Evolutionary conservation across 139 green algal genomes (phyloP).

Genomic region (Coccomyxa sp.): DNA sequence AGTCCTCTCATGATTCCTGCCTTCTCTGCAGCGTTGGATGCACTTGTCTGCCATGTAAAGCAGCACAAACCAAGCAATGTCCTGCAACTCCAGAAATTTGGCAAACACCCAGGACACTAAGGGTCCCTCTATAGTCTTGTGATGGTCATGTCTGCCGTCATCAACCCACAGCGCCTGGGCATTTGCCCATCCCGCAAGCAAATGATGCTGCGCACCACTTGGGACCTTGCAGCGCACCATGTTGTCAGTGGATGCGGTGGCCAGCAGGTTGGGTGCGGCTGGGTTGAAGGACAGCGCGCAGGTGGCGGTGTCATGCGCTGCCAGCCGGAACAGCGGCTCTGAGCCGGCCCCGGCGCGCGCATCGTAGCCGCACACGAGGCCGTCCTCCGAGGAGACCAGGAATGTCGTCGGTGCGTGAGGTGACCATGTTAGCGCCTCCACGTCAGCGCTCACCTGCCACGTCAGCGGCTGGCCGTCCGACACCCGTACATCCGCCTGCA

Average conservation of each 20-base stretch:
- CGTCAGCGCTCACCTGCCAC: conserved; percentile 79
- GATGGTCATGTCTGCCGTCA: too few relatives aligned
- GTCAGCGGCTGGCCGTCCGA: conserved; percentile 24
- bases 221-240: conserved; percentile 38
- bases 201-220: not conserved
- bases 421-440: conserved; percentile 84
- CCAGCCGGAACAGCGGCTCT: conserved; percentile 63
- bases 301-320: conserved; percentile 81
- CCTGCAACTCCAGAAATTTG: too few relatives aligned
- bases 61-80: not conserved
- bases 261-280: conserved; percentile 61
- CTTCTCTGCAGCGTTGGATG: not conserved
- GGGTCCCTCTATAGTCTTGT: too few relatives aligned
- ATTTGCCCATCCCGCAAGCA: too few relatives aligned
- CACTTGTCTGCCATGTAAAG: not conserved
- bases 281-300: conserved; percentile 70
- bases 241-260: conserved; percentile 91
- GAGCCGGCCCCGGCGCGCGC: conserved; percentile 51
- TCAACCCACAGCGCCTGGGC: too few relatives aligned
- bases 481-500: conserved; percentile 56
- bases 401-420: conserved; percentile 75
- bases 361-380: conserved; percentile 64
- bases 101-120: too few relatives aligned
- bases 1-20: not conserved
- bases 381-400: conserved; percentile 81